These are phyloP conservation scores for Fusarium veterinarium DNA, from an alignment of 2,329 filamentous ascomycete genomes.

Conservation along the genomic window DNA sequence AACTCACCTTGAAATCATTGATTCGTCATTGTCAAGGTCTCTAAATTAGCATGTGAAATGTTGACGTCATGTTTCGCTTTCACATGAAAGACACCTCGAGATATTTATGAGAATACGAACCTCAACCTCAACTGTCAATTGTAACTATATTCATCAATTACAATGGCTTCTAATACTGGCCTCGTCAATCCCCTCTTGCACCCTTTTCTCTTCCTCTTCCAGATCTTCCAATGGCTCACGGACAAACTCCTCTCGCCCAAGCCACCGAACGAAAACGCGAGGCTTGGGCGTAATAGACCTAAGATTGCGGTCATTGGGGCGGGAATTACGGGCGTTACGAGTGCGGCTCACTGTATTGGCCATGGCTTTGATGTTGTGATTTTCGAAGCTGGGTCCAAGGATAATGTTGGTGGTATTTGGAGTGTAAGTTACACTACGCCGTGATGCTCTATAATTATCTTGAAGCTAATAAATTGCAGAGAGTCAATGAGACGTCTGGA, in stretches of 20 bases:
- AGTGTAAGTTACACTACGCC: constrained; percentile 63
- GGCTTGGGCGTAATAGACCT: constrained; percentile 64
- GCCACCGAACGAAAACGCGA: constrained; percentile 69
- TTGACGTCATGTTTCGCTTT: constrained; percentile 45
- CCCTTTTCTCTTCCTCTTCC: constrained; percentile 71
- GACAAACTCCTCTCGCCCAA: constrained; percentile 74
- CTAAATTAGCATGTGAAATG: constrained; percentile 30
- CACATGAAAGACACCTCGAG: constrained; percentile 21
- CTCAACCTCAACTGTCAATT: neutral
- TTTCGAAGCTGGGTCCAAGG: constrained; percentile 77
- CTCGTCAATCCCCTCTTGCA: constrained; percentile 59
- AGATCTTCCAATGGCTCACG: constrained; percentile 72
- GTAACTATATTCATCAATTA: neutral
- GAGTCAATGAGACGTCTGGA: constrained; percentile 84
- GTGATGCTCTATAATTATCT: rapidly evolving
- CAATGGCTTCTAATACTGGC: constrained; percentile 47
- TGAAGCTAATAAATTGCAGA: constrained; percentile 54
- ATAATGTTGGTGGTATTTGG: constrained; percentile 83
- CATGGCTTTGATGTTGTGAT: constrained; percentile 86
- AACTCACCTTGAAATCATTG: constrained; percentile 21
- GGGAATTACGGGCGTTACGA: constrained; percentile 79
- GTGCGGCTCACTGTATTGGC: constrained; percentile 84
- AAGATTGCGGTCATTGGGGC: constrained; percentile 77
- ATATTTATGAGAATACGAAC: neutral
- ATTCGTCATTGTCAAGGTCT: constrained; percentile 25